Base-by-base conservation (phyloP, 2,329 filamentous ascomycete genomes). In the Talaromyces atroroseus region DNA sequence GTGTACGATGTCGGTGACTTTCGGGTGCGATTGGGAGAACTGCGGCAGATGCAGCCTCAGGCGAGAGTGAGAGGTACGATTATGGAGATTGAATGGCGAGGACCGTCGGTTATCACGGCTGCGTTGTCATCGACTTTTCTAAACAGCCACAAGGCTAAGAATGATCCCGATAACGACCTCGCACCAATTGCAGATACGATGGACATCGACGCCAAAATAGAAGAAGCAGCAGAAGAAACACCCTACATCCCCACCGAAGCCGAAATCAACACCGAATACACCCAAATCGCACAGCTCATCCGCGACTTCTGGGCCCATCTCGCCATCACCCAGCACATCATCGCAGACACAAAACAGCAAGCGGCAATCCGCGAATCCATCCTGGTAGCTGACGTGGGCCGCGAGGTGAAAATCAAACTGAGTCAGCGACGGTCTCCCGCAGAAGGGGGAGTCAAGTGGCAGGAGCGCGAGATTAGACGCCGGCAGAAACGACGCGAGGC, bases 1-100 rank as follows among this genome's bases (percentile, higher is more conserved):
- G 68, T 70, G 49, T 76, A 74, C 50, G 74, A 76, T 36, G 63
- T 76, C 5, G 72, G 69, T 7, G 74, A 76, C 51, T 77, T 76
- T 61, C 67, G 71, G 6, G 66, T 77, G 12, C 67, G 74, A 1
- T 52, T 76, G 10, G 74, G 74, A 12, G 74, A 77, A 36, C 68
- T 77, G 54, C 68, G 71, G 4, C 74, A 76, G 61, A 73, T 68
- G 34, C 65, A 66, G 38, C 73, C 73, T 14, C 63, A 63, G 23
- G 70, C 62, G 8, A 63, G 73, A 18, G 59, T 69, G 10, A 71
- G 73, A n/a, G 74, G 74, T 0, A 72, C 72, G 2, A 66, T 76
- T n/a, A 66, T 76, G n/a, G 74, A 77, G 60, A 69, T 76, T 32
- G 72, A 75, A 57, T 77, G 73, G 68, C 62, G 65, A 24, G 73